These are phyloP conservation scores for Prunus padus DNA, from an alignment of 306 rosid genomes.

Conservation along the genomic window DNA sequence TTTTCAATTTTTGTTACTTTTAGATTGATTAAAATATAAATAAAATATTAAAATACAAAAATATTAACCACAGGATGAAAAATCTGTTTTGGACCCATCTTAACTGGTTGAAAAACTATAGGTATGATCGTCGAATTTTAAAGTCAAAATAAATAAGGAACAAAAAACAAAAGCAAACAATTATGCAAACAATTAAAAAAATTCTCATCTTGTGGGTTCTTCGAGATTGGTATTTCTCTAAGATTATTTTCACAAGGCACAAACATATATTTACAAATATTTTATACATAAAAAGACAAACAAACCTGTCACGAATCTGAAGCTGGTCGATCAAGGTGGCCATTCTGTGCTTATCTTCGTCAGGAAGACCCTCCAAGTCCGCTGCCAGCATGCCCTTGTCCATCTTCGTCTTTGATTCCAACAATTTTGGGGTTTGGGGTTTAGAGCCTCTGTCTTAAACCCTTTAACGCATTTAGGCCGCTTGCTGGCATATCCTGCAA, in stretches of 20 bases:
- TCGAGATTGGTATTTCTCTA: too few species aligned
- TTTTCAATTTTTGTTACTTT: too few species aligned
- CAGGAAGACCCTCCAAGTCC: constrained; percentile 51
- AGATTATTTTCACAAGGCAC: not conserved
- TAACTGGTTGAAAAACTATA: too few species aligned
- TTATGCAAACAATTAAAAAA: too few species aligned
- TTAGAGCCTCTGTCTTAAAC: constrained; percentile 35
- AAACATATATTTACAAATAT: not conserved
- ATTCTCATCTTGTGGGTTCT: too few species aligned
- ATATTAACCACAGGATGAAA: too few species aligned
- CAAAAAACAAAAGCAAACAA: too few species aligned
- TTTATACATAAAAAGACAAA: not conserved
- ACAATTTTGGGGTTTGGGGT: constrained; percentile 32
- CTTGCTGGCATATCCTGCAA: constrained; percentile 3
- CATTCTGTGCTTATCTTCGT: constrained; percentile 62
- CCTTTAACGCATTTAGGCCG: constrained; percentile 19
- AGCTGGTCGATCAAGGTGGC: constrained; percentile 53
- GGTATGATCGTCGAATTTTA: too few species aligned
- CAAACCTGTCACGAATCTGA: constrained; percentile 74
- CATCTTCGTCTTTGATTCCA: constrained; percentile 42
- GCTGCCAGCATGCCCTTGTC: constrained; percentile 52
- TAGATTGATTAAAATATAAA: too few species aligned
- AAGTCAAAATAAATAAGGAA: too few species aligned
- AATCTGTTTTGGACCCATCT: too few species aligned
- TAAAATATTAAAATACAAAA: too few species aligned